Evolutionary conservation across 257 asterid genomes (phyloP).

Genomic region (Nicotiana attenuata): DNA sequence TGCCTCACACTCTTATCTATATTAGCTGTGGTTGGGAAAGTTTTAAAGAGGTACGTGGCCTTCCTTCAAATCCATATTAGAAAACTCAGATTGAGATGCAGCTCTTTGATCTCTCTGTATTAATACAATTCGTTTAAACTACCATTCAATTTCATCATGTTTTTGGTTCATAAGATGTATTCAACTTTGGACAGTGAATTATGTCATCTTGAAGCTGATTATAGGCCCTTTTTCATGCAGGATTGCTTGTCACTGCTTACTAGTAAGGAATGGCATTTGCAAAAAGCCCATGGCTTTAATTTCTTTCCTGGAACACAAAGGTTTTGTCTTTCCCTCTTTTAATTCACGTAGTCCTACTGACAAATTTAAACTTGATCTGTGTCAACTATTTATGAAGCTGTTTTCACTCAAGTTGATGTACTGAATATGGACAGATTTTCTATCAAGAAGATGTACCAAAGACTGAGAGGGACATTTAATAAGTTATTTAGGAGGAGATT

Average conservation of each 20-base stretch:
- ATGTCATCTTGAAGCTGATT: neutral
- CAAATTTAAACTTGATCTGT: too few species aligned
- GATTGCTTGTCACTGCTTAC: conserved; percentile 74
- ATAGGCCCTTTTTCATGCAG: conserved; percentile 32
- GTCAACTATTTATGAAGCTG: too few species aligned
- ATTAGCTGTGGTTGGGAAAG: conserved; percentile 98
- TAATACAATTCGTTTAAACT: neutral
- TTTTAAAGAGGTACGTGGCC: conserved; percentile 61
- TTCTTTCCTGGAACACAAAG: conserved; percentile 94
- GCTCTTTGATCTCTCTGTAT: neutral
- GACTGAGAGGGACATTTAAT: too few species aligned
- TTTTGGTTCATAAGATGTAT: neutral
- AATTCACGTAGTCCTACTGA: too few species aligned
- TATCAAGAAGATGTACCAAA: too few species aligned
- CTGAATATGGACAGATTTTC: too few species aligned
- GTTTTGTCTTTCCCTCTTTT: too few species aligned
- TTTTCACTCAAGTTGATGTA: too few species aligned
- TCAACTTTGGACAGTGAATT: neutral
- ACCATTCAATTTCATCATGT: neutral
- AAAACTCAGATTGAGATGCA: neutral
- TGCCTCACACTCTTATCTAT: conserved; percentile 79
- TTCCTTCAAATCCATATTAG: neutral
- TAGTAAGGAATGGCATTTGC: conserved; percentile 69
- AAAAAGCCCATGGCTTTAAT: conserved; percentile 82
- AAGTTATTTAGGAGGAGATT: too few species aligned